Conservation (phyloP, 116 monocot species). For the Phalaenopsis hybrid region DNA sequence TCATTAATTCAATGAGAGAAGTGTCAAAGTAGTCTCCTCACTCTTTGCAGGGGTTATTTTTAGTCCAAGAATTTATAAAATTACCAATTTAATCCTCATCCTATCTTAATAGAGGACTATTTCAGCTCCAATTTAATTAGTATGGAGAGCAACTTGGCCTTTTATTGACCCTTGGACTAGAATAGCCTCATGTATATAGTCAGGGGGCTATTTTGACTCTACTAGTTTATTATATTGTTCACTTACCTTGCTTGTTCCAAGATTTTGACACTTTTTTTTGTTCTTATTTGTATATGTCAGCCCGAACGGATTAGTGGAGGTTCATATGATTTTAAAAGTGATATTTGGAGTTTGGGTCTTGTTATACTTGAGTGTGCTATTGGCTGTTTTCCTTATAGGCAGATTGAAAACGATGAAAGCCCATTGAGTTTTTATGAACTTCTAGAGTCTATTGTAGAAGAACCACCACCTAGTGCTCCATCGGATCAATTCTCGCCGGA, state of each 20-base stretch:
- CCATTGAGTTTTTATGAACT: constrained; percentile 87
- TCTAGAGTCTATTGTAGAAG: constrained; percentile 81
- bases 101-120: too few relatives aligned
- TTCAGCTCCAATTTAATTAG: too few relatives aligned
- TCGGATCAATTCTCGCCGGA: constrained; percentile 96
- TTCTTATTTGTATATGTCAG: constrained; percentile 23
- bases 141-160: too few relatives aligned
- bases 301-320: constrained; percentile 88
- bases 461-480: constrained; percentile 85
- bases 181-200: too few relatives aligned
- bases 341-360: constrained; percentile 96
- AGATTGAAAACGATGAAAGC: constrained; percentile 62
- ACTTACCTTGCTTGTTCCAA: background rate
- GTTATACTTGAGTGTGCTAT: constrained; percentile 97
- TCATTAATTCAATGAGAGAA: background rate
- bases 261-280: background rate
- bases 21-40: too few relatives aligned
- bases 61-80: too few relatives aligned
- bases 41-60: too few relatives aligned
- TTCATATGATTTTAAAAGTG: constrained; percentile 89
- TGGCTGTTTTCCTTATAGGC: constrained; percentile 83
- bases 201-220: too few relatives aligned
- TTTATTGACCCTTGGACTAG: too few relatives aligned
- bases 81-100: too few relatives aligned
- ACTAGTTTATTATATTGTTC: constrained; percentile 2